Evolutionary conservation across 306 rosid species (phyloP).

Genomic region (Cicer bijugum): DNA sequence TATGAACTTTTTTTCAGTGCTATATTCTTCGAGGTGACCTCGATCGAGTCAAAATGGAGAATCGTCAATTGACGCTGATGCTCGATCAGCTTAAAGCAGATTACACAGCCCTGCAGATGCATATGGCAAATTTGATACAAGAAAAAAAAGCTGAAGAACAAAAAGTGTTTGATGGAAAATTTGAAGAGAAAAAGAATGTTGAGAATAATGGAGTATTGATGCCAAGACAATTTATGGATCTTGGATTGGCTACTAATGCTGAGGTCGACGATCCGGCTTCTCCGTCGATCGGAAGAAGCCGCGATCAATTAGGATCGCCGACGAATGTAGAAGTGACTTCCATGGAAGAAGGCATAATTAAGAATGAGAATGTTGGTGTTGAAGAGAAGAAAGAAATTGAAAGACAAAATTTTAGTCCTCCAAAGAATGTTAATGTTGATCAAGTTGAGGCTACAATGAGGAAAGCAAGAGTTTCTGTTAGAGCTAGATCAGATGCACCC

Average conservation of each 20-base stretch:
- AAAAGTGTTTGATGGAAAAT: constrained; percentile 19
- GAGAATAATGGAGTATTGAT: constrained; percentile 45
- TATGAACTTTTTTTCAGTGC: constrained; percentile 48
- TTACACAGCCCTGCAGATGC: constrained; percentile 61
- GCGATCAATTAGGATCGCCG: constrained; percentile 50
- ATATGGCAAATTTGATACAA: constrained; percentile 47
- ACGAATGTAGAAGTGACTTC: constrained; percentile 46
- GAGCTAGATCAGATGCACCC: constrained; percentile 79
- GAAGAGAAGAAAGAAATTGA: constrained; percentile 51
- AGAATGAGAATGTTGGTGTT: constrained; percentile 44
- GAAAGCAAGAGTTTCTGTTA: constrained; percentile 78
- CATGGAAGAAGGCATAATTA: constrained; percentile 26
- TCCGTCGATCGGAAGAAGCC: constrained; percentile 55
- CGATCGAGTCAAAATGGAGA: constrained; percentile 61
- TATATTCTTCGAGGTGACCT: constrained; percentile 64
- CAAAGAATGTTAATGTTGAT: constrained; percentile 58
- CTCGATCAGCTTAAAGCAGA: constrained; percentile 48
- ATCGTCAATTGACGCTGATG: constrained; percentile 54
- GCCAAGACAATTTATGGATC: constrained; percentile 74
- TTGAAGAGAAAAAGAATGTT: constrained; percentile 42
- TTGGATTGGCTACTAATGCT: constrained; percentile 57
- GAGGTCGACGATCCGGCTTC: constrained; percentile 54
- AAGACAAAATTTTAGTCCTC: constrained; percentile 55
- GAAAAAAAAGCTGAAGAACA: constrained; percentile 49
- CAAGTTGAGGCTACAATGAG: constrained; percentile 81